phyloP scores from a whole-genome alignment of 2,329 filamentous ascomycete genomes.

The Tolypocladium paradoxum region DNA sequence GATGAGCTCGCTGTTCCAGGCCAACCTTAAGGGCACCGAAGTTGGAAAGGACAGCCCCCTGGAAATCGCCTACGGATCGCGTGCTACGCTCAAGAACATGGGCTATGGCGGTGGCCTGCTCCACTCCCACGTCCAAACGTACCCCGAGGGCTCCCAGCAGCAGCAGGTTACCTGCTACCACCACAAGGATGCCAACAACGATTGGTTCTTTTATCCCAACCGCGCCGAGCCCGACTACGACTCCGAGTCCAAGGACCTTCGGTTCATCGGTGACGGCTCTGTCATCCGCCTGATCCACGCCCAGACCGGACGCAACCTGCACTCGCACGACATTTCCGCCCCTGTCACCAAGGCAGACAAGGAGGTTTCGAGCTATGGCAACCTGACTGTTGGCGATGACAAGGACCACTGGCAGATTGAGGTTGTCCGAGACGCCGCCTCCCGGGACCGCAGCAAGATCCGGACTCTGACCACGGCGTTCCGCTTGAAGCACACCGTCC shows the following conservation, averaged over 20 bases:
- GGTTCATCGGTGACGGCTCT: constrained; percentile 70
- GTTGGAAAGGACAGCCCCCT: constrained; percentile 92
- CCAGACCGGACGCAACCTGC: constrained; percentile 91
- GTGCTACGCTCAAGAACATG: constrained; percentile 96
- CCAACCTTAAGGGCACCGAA: constrained; percentile 85
- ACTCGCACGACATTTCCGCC: constrained; percentile 84
- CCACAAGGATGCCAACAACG: constrained; percentile 98
- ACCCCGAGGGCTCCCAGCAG: constrained; percentile 83
- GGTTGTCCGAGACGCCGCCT: constrained; percentile 81
- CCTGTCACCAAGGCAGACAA: constrained; percentile 81
- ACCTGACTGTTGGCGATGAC: constrained; percentile 86
- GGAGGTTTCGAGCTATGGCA: constrained; percentile 94
- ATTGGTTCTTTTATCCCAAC: constrained; percentile 98
- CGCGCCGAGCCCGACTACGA: constrained; percentile 65
- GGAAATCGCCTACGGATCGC: constrained; percentile 81
- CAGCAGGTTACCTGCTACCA: constrained; percentile 99
- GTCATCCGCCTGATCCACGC: constrained; percentile 82
- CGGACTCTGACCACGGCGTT: constrained; percentile 91
- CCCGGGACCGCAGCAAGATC: constrained; percentile 71
- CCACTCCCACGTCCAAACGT: constrained; percentile 93
- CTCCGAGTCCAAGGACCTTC: constrained; percentile 50
- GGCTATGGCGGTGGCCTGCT: constrained; percentile 94
- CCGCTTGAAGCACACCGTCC: constrained; percentile 68
- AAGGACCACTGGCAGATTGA: constrained; percentile 98
- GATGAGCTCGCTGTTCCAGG: constrained; percentile 99